A percentile compares a stretch with the other conserved stretches of the same genome.
phyloP scores from a whole-genome alignment of 208 protist species.

The Trypanosoma vivax region DNA sequence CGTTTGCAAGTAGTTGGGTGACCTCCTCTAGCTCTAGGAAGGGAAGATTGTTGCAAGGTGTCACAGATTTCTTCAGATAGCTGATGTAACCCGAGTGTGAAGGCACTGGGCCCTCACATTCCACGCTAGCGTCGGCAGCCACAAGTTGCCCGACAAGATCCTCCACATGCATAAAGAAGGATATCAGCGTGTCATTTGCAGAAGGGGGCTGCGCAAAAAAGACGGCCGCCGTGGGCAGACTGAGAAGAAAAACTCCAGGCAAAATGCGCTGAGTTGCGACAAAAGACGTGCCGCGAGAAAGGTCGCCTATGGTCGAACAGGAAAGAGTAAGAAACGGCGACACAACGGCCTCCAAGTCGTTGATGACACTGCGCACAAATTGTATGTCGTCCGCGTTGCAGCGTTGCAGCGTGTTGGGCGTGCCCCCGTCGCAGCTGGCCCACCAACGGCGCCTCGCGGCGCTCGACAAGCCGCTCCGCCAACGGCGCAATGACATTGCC shows the following conservation, averaged over 20 bases:
- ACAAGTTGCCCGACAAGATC: conserved; percentile 70
- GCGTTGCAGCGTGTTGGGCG: background rate
- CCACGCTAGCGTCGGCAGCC: conserved; percentile 18
- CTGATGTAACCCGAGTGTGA: conserved; percentile 61
- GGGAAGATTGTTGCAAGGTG: conserved; percentile 63
- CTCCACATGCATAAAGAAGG: conserved; percentile 73
- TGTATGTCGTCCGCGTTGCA: conserved; percentile 29
- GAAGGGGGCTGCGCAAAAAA: conserved; percentile 62
- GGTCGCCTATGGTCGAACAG: conserved; percentile 14
- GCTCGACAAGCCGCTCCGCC: conserved; percentile 27
- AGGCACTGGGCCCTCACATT: conserved; percentile 12
- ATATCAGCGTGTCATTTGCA: conserved; percentile 34
- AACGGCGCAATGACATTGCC: conserved; percentile 26
- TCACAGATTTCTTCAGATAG: conserved; percentile 67
- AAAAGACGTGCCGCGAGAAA: conserved; percentile 43
- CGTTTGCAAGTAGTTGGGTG: conserved; percentile 17
- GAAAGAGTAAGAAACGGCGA: conserved; percentile 64
- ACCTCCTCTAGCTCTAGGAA: conserved; percentile 45
- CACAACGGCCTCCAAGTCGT: conserved; percentile 35
- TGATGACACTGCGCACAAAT: conserved; percentile 36
- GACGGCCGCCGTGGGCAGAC: conserved; percentile 56
- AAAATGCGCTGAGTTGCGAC: conserved; percentile 50
- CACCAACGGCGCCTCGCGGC: conserved; percentile 28
- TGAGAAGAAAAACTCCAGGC: conserved; percentile 72
- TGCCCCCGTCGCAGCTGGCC: background rate